Percentiles rank a stretch among this genome's conserved stretches.
Evolutionary conservation across 192 early-diverging fungal genomes (phyloP).

Genomic region (Endogone sp.): DNA sequence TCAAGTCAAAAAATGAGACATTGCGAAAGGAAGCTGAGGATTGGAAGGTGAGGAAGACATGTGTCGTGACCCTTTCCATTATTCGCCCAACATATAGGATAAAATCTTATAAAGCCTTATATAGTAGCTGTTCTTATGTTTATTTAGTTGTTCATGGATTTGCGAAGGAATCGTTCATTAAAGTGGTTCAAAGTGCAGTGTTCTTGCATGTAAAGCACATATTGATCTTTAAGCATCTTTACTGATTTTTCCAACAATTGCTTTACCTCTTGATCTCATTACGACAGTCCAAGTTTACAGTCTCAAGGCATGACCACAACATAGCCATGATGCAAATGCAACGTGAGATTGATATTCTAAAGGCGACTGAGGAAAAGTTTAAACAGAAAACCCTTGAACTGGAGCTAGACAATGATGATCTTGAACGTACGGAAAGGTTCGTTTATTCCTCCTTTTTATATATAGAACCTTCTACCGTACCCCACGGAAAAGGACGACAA

Average conservation of each 20-base stretch:
- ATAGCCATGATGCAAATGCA: constrained; percentile 62
- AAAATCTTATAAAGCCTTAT: too few species aligned
- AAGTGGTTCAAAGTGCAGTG: not conserved
- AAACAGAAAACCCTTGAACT: constrained; percentile 68
- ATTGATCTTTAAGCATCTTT: not conserved
- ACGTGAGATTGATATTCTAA: constrained; percentile 68
- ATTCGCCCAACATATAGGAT: too few species aligned
- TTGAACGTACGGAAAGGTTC: constrained; percentile 68
- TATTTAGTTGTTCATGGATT: too few species aligned
- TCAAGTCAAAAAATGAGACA: constrained; percentile 60
- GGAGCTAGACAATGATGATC: constrained; percentile 75
- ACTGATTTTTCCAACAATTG: too few species aligned
- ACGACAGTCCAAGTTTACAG: constrained; percentile 59
- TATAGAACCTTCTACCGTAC: not conserved
- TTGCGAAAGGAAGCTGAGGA: constrained; percentile 64
- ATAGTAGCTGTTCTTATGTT: too few species aligned
- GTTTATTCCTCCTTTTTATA: not conserved
- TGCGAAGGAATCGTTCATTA: too few species aligned
- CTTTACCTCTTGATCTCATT: too few species aligned
- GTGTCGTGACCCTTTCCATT: not conserved
- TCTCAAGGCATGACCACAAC: constrained; percentile 62
- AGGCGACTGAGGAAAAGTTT: constrained; percentile 65
- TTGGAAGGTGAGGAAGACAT: constrained; percentile 53
- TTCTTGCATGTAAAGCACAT: not conserved
- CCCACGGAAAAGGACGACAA: too few species aligned